phyloP scores from a whole-genome alignment of 2,329 filamentous ascomycete genomes.

The Escovopsis sp. region DNA sequence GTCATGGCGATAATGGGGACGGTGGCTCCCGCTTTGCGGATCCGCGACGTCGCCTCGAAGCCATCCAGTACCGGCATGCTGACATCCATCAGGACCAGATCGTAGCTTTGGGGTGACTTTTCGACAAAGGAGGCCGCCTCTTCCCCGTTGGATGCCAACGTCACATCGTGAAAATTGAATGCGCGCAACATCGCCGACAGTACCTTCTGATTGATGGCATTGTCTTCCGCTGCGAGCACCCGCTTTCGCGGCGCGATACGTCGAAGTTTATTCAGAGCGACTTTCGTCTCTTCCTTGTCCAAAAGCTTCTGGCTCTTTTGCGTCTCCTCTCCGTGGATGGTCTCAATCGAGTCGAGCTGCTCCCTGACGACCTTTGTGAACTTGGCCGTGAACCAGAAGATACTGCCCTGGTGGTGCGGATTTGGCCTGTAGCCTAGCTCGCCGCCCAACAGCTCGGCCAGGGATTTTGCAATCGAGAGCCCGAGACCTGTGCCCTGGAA shows the following conservation, averaged over 20 bases:
- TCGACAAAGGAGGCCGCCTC: slow-evolving; percentile 17
- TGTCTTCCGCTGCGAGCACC: slow-evolving; percentile 27
- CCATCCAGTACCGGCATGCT: slow-evolving; percentile 41
- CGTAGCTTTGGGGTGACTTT: slow-evolving; percentile 13
- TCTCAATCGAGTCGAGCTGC: slow-evolving; percentile 14
- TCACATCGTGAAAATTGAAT: slow-evolving; percentile 24
- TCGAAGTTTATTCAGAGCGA: slow-evolving; percentile 14
- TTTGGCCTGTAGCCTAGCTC: slow-evolving; percentile 27
- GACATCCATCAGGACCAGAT: slow-evolving; percentile 28
- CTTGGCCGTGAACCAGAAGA: slow-evolving; percentile 36
- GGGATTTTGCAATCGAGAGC: slow-evolving; percentile 40
- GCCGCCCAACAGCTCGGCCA: slow-evolving; percentile 42
- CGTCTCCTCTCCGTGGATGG: slow-evolving; percentile 6
- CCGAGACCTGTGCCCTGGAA: slow-evolving; percentile 43
- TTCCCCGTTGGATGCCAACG: slow-evolving; percentile 9
- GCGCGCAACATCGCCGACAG: slow-evolving; percentile 21
- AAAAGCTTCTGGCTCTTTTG: slow-evolving; percentile 12
- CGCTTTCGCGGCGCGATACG: slow-evolving; percentile 24
- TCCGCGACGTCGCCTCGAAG: slow-evolving; percentile 28
- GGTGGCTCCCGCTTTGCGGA: slow-evolving; percentile 24
- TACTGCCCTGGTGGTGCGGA: slow-evolving; percentile 29
- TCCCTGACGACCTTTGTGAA: slow-evolving; percentile 22
- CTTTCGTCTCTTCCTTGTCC: slow-evolving; percentile 7
- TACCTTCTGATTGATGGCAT: slow-evolving; percentile 28
- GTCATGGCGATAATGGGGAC: slow-evolving; percentile 42